phyloP scores from a whole-genome alignment of 176 grass and related monocot species.

The Eleusine indica region DNA sequence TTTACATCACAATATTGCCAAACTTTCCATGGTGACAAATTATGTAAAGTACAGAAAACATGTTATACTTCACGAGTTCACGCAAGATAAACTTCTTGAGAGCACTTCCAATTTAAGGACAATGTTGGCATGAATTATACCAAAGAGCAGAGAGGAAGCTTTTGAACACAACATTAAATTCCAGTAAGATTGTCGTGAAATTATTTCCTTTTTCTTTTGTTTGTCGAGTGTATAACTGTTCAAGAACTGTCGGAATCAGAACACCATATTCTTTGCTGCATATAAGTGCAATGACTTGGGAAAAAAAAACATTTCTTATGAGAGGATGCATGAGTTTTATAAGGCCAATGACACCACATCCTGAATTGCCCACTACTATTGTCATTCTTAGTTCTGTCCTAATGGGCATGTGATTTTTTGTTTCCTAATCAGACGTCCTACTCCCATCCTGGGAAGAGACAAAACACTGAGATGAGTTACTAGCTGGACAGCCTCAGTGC shows the following conservation, averaged over 20 bases:
- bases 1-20: too few species aligned
- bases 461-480: neutral
- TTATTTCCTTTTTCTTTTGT: neutral
- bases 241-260: neutral
- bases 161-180: neutral
- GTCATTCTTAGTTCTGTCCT: neutral
- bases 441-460: neutral
- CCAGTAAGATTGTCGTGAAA: neutral
- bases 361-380: neutral
- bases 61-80: too few species aligned
- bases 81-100: too few species aligned
- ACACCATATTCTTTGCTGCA: neutral
- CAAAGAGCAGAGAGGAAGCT: neutral
- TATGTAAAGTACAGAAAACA: neutral
- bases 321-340: neutral
- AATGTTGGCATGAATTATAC: neutral
- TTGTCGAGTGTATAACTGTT: neutral
- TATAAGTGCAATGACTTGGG: neutral
- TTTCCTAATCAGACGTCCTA: neutral
- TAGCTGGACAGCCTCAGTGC: neutral
- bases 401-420: neutral
- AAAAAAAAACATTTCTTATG: neutral
- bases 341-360: too few species aligned
- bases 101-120: neutral
- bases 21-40: too few species aligned